phyloP scores from a whole-genome alignment of 2,329 filamentous ascomycete species.

The Fusarium napiforme region DNA sequence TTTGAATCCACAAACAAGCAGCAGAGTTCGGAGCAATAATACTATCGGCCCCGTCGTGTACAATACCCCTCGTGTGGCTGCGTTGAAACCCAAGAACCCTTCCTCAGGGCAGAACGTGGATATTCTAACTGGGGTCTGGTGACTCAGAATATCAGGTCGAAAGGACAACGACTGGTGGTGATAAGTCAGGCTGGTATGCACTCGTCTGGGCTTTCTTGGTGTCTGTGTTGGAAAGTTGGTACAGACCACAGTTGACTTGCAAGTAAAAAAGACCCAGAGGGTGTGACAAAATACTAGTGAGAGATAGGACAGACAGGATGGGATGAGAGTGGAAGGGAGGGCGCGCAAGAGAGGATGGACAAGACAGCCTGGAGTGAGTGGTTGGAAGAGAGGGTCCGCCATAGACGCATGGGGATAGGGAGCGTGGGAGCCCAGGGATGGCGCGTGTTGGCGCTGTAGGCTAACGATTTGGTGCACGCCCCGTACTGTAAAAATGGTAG shows the following conservation, averaged over 20 bases:
- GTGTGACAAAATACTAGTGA: slow-evolving; percentile 32
- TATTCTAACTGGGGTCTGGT: slow-evolving; percentile 40
- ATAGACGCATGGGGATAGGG: slow-evolving; percentile 1
- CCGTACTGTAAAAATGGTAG: slow-evolving; percentile 14
- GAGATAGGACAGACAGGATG: slow-evolving; percentile 22
- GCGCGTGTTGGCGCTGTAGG: slow-evolving; percentile 37
- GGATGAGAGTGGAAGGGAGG: slow-evolving; percentile 28
- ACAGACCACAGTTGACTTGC: slow-evolving; percentile 15
- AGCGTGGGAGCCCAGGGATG: slow-evolving; percentile 26
- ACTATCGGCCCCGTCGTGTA: not conserved
- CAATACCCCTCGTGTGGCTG: slow-evolving; percentile 40
- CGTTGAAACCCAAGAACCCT: slow-evolving; percentile 37
- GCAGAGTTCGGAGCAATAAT: not conserved
- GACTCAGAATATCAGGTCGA: slow-evolving; percentile 43
- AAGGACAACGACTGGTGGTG: slow-evolving; percentile 43
- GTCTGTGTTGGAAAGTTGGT: slow-evolving; percentile 40
- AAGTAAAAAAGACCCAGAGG: slow-evolving; percentile 30
- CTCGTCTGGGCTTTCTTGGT: slow-evolving; percentile 24
- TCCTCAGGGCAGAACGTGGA: slow-evolving; percentile 44
- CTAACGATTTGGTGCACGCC: slow-evolving; percentile 30
- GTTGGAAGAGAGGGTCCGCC: slow-evolving; percentile 25
- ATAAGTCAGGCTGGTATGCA: slow-evolving; percentile 46
- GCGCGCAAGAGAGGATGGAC: slow-evolving; percentile 19
- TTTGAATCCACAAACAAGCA: slow-evolving; percentile 13
- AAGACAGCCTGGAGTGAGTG: slow-evolving; percentile 32